phyloP scores from a whole-genome alignment of 345 rosid genomes.

The Salix arbutifolia region DNA sequence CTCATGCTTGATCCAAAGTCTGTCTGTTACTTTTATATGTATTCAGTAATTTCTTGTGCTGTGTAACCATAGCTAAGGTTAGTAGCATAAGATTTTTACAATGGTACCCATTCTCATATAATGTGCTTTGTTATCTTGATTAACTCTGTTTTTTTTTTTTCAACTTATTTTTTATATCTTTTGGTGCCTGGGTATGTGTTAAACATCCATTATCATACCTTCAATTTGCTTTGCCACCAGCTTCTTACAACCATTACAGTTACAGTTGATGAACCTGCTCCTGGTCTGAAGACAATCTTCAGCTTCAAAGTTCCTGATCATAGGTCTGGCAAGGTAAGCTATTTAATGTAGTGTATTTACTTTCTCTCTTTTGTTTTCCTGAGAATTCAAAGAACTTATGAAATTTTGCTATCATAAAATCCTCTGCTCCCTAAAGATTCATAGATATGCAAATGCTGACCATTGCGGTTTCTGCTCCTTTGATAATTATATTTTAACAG shows the following conservation, averaged over 20 bases:
- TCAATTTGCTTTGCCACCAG: slow-evolving; percentile 29
- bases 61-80: neutral
- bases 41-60: neutral
- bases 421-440: neutral
- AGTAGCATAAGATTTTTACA: neutral
- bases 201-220: neutral
- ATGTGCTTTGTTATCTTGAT: neutral
- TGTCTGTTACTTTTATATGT: too few species aligned
- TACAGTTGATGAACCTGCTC: slow-evolving; percentile 81
- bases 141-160: neutral
- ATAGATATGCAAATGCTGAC: neutral
- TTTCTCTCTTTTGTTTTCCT: neutral
- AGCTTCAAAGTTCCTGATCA: slow-evolving; percentile 86
- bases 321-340: slow-evolving; percentile 78
- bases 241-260: slow-evolving; percentile 68
- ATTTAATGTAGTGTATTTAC: neutral
- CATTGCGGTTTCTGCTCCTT: neutral
- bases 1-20: neutral
- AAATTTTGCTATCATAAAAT: neutral
- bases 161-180: neutral
- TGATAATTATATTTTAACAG: slow-evolving; percentile 36
- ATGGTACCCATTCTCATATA: neutral
- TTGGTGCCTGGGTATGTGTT: neutral
- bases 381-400: neutral
- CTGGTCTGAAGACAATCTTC: slow-evolving; percentile 79